These are phyloP conservation scores for Torulaspora indica DNA, from an alignment of 805 yeast genomes.

Conservation along the genomic window DNA sequence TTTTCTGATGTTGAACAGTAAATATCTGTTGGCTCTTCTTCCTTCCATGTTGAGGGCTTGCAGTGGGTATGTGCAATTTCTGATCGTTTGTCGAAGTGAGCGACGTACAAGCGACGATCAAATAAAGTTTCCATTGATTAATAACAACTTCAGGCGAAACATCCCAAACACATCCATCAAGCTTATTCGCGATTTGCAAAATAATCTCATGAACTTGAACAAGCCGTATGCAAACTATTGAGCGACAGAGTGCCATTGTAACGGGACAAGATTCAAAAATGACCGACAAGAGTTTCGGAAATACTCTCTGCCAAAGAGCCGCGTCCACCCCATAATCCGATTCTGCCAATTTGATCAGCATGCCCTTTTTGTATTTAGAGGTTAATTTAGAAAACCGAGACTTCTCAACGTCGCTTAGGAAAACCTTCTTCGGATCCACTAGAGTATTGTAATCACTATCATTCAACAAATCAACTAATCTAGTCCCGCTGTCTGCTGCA, in stretches of 20 bases:
- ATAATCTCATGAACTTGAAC: slow-evolving; percentile 79
- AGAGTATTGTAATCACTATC: slow-evolving; percentile 61
- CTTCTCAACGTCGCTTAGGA: slow-evolving; percentile 69
- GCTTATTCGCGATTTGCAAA: slow-evolving; percentile 49
- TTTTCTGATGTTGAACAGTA: slow-evolving; percentile 82
- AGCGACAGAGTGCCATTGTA: slow-evolving; percentile 88
- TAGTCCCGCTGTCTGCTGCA: slow-evolving; percentile 72
- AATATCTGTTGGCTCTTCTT: slow-evolving; percentile 75
- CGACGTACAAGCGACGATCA: slow-evolving; percentile 88
- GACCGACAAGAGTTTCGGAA: slow-evolving; percentile 66
- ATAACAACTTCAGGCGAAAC: slow-evolving; percentile 65
- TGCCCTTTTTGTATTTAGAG: slow-evolving; percentile 53
- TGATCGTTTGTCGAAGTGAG: slow-evolving; percentile 87
- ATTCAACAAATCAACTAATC: slow-evolving; percentile 73
- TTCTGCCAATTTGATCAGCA: slow-evolving; percentile 74
- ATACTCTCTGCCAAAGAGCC: slow-evolving; percentile 90
- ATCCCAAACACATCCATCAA: slow-evolving; percentile 30
- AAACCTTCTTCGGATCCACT: slow-evolving; percentile 47
- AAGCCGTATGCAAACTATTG: slow-evolving; percentile 80
- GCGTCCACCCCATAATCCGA: slow-evolving; percentile 93
- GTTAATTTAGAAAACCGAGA: slow-evolving; percentile 62
- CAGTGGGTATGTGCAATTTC: slow-evolving; percentile 57
- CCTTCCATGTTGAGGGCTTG: slow-evolving; percentile 56
- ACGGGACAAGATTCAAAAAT: slow-evolving; percentile 83
- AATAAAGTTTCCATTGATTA: slow-evolving; percentile 83